phyloP scores from a whole-genome alignment of 257 asterid genomes.

The Scutellaria baicalensis region DNA sequence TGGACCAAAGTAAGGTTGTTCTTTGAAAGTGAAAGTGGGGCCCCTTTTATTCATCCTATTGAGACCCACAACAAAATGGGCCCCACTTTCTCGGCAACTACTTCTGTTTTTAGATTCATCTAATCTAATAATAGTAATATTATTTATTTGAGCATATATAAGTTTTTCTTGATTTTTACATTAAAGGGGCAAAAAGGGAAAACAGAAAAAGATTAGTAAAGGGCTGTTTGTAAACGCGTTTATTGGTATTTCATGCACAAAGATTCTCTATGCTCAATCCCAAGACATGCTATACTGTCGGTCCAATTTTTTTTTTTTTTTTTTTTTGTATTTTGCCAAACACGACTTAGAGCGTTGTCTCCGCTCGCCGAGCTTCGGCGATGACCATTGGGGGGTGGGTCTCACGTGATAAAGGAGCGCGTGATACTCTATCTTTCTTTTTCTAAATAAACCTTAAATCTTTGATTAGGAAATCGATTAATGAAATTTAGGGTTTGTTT shows the following conservation, averaged over 20 bases:
- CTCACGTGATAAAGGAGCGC: background rate
- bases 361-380: background rate
- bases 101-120: background rate
- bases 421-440: background rate
- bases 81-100: conserved; percentile 12
- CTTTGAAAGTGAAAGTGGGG: conserved; percentile 26
- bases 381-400: background rate
- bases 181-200: background rate
- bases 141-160: background rate
- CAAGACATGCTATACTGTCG: conserved; percentile 17
- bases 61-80: conserved; percentile 15
- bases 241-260: conserved; percentile 13
- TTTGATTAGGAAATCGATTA: background rate
- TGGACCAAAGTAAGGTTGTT: conserved; percentile 24
- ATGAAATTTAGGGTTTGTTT: background rate
- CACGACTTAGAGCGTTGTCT: background rate
- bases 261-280: conserved; percentile 43
- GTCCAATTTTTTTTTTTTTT: background rate
- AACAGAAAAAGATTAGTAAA: background rate
- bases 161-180: background rate
- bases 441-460: background rate
- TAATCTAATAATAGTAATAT: too few relatives aligned
- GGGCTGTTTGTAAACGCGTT: conserved; percentile 29
- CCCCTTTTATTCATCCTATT: conserved; percentile 20
- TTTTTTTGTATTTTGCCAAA: background rate